Percentiles rank a stretch among this genome's conserved stretches.
phyloP scores from a whole-genome alignment of 208 protist species.

The Spongospora subterranea region DNA sequence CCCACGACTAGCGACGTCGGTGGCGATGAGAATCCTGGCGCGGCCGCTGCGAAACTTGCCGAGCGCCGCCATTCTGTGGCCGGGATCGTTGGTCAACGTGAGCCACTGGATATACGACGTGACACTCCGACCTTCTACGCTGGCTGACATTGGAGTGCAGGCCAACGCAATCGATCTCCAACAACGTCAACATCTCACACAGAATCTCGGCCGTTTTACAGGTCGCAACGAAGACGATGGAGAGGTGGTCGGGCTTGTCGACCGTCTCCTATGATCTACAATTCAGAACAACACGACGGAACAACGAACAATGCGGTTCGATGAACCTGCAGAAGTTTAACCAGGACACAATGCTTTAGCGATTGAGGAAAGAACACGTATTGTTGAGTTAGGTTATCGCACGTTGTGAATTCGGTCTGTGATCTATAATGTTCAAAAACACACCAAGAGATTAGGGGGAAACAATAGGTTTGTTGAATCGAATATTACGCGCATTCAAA shows the following conservation, averaged over 20 bases:
- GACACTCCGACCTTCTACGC: neutral
- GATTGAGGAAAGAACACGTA: slow-evolving; percentile 44
- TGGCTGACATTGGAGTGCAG: neutral
- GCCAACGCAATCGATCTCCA: slow-evolving; percentile 29
- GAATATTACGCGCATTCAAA: neutral
- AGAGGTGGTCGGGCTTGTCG: neutral
- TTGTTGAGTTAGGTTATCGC: slow-evolving; percentile 42
- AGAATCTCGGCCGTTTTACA: slow-evolving; percentile 29
- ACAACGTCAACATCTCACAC: slow-evolving; percentile 15
- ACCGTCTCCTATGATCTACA: neutral
- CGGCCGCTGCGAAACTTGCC: slow-evolving; percentile 43
- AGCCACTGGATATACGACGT: neutral
- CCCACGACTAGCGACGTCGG: slow-evolving; percentile 73
- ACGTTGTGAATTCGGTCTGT: slow-evolving; percentile 6
- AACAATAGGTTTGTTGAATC: neutral
- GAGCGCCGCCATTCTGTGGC: neutral
- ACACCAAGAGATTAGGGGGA: neutral
- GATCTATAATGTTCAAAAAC: neutral
- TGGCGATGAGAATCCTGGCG: slow-evolving; percentile 69
- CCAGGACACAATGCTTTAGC: slow-evolving; percentile 17
- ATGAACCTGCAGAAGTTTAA: neutral
- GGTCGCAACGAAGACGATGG: slow-evolving; percentile 40
- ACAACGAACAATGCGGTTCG: neutral
- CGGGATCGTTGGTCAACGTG: too few relatives aligned
- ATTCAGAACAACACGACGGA: too few relatives aligned